Percentiles rank a stretch among this genome's conserved stretches.
phyloP scores from a whole-genome alignment of 192 early-diverging fungal species.

The Coemansia sp. region DNA sequence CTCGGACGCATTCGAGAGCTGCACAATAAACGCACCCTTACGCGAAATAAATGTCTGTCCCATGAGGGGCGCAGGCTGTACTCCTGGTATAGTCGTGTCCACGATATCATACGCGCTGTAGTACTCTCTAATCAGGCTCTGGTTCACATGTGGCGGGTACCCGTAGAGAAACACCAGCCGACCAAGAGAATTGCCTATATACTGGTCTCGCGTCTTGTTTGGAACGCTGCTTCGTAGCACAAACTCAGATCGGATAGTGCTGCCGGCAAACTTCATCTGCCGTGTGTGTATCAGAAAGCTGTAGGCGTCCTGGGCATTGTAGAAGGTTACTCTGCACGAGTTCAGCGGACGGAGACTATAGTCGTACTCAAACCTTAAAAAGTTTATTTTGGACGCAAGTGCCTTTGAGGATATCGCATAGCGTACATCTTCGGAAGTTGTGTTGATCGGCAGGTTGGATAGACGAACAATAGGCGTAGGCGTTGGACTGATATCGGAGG shows the following conservation, averaged over 20 bases:
- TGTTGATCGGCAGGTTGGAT: conserved; percentile 32
- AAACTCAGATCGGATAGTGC: conserved; percentile 24
- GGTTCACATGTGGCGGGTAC: conserved; percentile 33
- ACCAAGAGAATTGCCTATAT: conserved; percentile 27
- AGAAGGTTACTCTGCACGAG: conserved; percentile 34
- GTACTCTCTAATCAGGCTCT: conserved; percentile 33
- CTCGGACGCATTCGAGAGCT: conserved; percentile 33
- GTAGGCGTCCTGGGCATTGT: conserved; percentile 18
- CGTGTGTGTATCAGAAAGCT: conserved; percentile 20
- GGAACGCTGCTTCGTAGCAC: conserved; percentile 13
- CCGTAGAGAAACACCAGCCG: conserved; percentile 43
- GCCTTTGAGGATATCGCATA: conserved; percentile 2
- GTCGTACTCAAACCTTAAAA: conserved; percentile 38
- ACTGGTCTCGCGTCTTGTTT: conserved; percentile 24
- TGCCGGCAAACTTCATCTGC: conserved; percentile 17
- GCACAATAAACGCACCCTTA: conserved; percentile 38
- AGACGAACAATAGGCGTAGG: conserved; percentile 34
- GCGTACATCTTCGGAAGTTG: conserved; percentile 26
- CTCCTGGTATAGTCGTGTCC: conserved; percentile 37
- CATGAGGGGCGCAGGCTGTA: conserved; percentile 38
- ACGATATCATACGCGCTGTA: conserved; percentile 39
- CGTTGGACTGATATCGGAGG: conserved; percentile 22
- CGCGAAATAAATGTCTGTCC: conserved; percentile 39
- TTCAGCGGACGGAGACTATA: conserved; percentile 24
- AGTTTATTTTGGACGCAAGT: conserved; percentile 14